Evolutionary conservation across 441 rosid genomes (phyloP).

Genomic region (Pelargonium myrrhifolium): DNA sequence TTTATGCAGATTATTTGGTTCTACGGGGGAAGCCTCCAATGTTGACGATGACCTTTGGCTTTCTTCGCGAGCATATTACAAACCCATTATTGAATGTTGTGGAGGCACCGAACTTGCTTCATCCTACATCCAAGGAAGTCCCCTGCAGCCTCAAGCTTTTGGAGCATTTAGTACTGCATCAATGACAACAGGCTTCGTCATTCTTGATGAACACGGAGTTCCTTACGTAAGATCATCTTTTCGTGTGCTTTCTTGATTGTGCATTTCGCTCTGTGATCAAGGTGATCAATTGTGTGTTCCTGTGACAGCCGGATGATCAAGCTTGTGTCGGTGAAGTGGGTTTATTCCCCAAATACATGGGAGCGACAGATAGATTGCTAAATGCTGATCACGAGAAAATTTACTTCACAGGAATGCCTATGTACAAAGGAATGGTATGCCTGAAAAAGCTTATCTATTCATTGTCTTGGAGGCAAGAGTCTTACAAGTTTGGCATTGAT

Average conservation of each 20-base stretch:
- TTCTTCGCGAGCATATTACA: constrained; percentile 68
- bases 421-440: constrained; percentile 53
- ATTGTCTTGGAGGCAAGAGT: too few species aligned
- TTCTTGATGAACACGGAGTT: constrained; percentile 60
- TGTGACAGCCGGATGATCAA: constrained; percentile 54
- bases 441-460: neutral
- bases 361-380: constrained; percentile 70
- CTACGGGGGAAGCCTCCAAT: constrained; percentile 78
- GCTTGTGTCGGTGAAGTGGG: constrained; percentile 78
- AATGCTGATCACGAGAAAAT: constrained; percentile 68
- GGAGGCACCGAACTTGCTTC: constrained; percentile 91
- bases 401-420: constrained; percentile 82
- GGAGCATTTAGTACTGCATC: constrained; percentile 71
- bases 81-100: constrained; percentile 70
- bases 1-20: constrained; percentile 42
- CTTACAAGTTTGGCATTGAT: too few species aligned
- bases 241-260: neutral
- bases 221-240: constrained; percentile 40
- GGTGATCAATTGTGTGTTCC: too few species aligned
- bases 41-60: constrained; percentile 93
- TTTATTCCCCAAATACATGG: constrained; percentile 58
- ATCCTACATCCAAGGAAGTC: constrained; percentile 56
- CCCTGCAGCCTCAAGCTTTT: constrained; percentile 76
- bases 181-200: constrained; percentile 65
- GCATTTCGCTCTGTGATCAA: too few species aligned